A percentile compares a stretch with the other conserved stretches of the same genome.
Conservation (phyloP, 306 rosid genomes). For the Trifolium repens region DNA sequence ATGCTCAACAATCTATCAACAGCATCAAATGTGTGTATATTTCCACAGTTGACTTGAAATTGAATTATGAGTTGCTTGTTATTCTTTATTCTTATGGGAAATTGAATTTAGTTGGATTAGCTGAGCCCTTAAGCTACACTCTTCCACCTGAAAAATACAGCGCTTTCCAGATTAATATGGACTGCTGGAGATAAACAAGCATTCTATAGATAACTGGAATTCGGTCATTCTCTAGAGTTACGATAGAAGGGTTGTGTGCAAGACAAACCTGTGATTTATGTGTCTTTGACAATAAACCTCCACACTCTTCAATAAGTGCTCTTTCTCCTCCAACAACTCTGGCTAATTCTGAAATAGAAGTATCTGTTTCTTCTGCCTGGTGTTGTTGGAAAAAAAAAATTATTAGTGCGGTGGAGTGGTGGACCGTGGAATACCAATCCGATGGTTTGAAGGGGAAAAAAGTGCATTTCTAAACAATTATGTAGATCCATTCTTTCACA, state of each 20-base stretch:
- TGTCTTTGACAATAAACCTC: slow-evolving; percentile 63
- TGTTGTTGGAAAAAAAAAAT: slow-evolving; percentile 31
- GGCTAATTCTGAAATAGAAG: slow-evolving; percentile 73
- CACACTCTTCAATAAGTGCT: slow-evolving; percentile 70
- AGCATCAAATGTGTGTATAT: slow-evolving; percentile 22
- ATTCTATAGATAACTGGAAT: neutral
- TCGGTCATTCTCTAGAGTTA: slow-evolving; percentile 5
- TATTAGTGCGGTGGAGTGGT: slow-evolving; percentile 34
- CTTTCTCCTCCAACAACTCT: slow-evolving; percentile 71
- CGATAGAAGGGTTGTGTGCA: neutral
- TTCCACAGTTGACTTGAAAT: slow-evolving; percentile 37
- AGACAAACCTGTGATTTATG: slow-evolving; percentile 64
- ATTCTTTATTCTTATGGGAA: slow-evolving; percentile 34
- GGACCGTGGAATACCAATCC: neutral
- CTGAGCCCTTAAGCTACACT: slow-evolving; percentile 78
- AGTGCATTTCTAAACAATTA: slow-evolving; percentile 13
- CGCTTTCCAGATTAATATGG: slow-evolving; percentile 29
- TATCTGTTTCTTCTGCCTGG: slow-evolving; percentile 76
- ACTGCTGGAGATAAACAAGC: slow-evolving; percentile 10
- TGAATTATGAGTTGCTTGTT: slow-evolving; percentile 34
- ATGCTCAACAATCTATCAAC: slow-evolving; percentile 28
- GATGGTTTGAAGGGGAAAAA: neutral
- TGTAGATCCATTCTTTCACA: slow-evolving; percentile 23
- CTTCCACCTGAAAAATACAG: slow-evolving; percentile 69
- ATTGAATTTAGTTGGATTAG: slow-evolving; percentile 57